Conservation (phyloP, 2,329 filamentous ascomycete species). For the Paracoccidioides brasiliensis region DNA sequence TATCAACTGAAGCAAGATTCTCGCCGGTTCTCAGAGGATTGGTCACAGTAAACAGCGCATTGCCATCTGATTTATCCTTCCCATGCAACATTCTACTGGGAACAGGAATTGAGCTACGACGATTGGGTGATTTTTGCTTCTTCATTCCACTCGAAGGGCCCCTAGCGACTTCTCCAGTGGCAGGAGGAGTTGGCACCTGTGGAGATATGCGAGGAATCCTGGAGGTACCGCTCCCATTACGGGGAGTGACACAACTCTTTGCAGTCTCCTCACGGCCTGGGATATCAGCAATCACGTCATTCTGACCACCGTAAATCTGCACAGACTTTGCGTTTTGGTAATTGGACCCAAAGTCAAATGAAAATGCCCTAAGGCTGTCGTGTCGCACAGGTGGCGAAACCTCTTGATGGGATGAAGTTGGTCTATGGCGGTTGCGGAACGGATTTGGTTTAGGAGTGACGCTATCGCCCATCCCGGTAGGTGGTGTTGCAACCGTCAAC, state of each 20-base stretch:
- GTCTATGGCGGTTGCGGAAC: conserved; percentile 4
- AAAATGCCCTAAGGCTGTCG: neutral
- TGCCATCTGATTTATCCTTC: neutral
- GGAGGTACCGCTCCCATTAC: conserved; percentile 1
- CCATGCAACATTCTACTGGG: conserved; percentile 8
- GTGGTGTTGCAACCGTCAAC: neutral
- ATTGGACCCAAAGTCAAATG: neutral
- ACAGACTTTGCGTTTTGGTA: neutral
- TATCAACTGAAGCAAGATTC: neutral
- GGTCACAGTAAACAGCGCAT: neutral
- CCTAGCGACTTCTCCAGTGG: neutral
- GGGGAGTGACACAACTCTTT: neutral
- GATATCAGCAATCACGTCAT: neutral
- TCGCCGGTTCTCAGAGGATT: neutral
- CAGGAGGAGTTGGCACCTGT: neutral
- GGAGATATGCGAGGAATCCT: conserved; percentile 11
- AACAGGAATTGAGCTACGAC: conserved; percentile 11
- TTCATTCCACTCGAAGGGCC: neutral
- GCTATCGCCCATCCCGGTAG: neutral
- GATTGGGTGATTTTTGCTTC: conserved; percentile 3
- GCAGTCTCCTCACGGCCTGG: neutral
- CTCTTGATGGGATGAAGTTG: neutral
- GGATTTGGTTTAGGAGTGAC: conserved; percentile 5
- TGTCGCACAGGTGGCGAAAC: neutral
- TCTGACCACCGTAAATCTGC: neutral